Evolutionary conservation across 2,329 filamentous ascomycete genomes (phyloP).

Genomic region (Fonsecaea erecta): DNA sequence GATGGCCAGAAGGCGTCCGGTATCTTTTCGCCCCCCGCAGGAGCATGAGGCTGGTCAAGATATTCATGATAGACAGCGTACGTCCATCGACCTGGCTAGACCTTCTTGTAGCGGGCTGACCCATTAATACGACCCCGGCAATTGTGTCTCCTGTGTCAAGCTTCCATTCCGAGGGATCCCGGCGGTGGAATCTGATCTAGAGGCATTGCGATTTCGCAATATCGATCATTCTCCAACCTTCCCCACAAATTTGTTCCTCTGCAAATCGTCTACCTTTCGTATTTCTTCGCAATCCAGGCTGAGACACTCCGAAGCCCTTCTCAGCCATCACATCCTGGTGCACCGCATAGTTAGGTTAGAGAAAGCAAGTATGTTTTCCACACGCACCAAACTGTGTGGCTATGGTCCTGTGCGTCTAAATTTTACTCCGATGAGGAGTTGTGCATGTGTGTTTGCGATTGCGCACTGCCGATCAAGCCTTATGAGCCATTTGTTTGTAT

Average conservation of each 20-base stretch:
- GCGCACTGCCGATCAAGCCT: not conserved
- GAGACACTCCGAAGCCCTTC: not conserved
- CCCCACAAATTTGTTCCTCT: not conserved
- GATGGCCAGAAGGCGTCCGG: too few relatives aligned
- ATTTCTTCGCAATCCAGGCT: not conserved
- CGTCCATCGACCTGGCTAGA: too few relatives aligned
- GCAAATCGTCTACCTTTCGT: not conserved
- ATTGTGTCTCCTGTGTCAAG: not conserved
- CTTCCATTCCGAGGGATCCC: not conserved
- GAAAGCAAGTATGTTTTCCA: not conserved
- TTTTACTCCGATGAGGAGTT: not conserved
- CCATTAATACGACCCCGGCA: too few relatives aligned
- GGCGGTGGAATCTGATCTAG: not conserved
- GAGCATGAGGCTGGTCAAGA: too few relatives aligned
- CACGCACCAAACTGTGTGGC: not conserved
- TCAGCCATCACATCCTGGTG: not conserved
- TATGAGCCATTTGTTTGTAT: not conserved
- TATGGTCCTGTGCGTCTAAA: not conserved
- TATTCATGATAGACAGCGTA: not conserved
- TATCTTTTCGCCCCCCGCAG: too few relatives aligned
- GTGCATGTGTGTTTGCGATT: not conserved
- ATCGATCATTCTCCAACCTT: not conserved
- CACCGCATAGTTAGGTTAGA: not conserved
- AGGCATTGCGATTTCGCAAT: not conserved
- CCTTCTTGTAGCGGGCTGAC: not conserved